Conservation (phyloP, 768 basidiomycete genomes). For the Tulasnella calospora region DNA sequence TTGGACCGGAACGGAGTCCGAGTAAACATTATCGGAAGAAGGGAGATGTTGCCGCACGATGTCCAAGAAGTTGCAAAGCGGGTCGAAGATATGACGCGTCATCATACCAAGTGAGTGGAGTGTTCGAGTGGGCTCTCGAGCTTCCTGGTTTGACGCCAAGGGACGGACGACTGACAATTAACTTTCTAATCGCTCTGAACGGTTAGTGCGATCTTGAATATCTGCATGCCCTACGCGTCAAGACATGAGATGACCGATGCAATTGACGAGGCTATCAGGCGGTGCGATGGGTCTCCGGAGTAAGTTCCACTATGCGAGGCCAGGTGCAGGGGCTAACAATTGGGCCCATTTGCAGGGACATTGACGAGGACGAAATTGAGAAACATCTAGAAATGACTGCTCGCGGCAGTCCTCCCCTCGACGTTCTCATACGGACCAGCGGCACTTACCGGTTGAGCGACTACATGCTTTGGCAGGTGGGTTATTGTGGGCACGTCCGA, state of each 20-base stretch:
- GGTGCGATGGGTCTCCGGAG: conserved; percentile 31
- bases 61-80: conserved; percentile 63
- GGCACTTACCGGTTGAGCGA: conserved; percentile 86
- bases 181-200: not conserved
- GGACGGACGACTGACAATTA: not conserved
- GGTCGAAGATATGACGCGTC: conserved; percentile 71
- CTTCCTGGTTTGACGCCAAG: conserved; percentile 1
- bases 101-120: conserved; percentile 60
- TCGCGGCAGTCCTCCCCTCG: conserved; percentile 70
- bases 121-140: not conserved
- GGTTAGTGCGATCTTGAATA: conserved; percentile 75
- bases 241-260: conserved; percentile 87
- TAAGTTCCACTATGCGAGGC: conserved; percentile 30
- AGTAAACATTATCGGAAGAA: conserved; percentile 75
- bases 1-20: conserved; percentile 78
- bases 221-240: conserved; percentile 89
- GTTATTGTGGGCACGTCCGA: conserved; percentile 32
- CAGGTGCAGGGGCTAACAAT: not conserved
- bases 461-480: conserved; percentile 92
- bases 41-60: conserved; percentile 65
- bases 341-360: conserved; percentile 36
- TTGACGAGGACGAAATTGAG: conserved; percentile 67
- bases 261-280: conserved; percentile 44
- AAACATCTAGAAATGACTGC: conserved; percentile 59
- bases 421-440: conserved; percentile 86